Conservation (phyloP, 257 asterid genomes). For the Forsythia suspensa region DNA sequence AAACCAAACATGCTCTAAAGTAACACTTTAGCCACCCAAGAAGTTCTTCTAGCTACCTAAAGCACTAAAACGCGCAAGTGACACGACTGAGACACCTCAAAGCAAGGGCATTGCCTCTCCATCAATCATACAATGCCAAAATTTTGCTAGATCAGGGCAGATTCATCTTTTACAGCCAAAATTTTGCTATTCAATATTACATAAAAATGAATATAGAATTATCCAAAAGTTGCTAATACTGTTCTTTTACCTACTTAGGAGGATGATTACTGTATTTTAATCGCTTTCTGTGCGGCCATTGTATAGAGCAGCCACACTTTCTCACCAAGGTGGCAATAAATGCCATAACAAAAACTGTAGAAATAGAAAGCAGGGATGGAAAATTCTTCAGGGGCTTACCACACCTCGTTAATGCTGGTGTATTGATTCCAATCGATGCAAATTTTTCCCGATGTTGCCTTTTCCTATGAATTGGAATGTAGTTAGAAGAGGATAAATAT, state of each 20-base stretch:
- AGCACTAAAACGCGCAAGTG: no score
- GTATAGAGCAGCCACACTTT: conserved; percentile 35
- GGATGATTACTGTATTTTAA: conserved; percentile 20
- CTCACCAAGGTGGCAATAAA: conserved; percentile 34
- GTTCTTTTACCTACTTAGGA: conserved; percentile 30
- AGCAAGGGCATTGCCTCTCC: no score
- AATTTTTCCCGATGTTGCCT: conserved; percentile 64
- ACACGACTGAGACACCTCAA: no score
- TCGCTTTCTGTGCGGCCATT: conserved; percentile 25
- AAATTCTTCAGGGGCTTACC: conserved; percentile 30
- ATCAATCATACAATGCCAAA: no score
- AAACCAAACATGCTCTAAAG: no score
- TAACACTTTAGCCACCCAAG: no score
- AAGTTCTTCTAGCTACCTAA: no score
- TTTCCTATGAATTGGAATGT: conserved; percentile 45
- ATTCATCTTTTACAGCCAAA: no score
- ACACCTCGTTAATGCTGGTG: conserved; percentile 39
- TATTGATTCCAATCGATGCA: conserved; percentile 62
- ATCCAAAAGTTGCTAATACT: conserved; percentile 16
- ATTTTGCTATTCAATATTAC: neutral
- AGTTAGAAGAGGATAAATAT: neutral
- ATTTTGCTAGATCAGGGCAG: no score
- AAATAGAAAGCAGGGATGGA: conserved; percentile 39
- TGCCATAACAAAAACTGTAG: conserved; percentile 40
- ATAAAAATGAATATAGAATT: neutral